Conservation (phyloP, 2,329 filamentous ascomycete species). For the Colletotrichum spinosum region DNA sequence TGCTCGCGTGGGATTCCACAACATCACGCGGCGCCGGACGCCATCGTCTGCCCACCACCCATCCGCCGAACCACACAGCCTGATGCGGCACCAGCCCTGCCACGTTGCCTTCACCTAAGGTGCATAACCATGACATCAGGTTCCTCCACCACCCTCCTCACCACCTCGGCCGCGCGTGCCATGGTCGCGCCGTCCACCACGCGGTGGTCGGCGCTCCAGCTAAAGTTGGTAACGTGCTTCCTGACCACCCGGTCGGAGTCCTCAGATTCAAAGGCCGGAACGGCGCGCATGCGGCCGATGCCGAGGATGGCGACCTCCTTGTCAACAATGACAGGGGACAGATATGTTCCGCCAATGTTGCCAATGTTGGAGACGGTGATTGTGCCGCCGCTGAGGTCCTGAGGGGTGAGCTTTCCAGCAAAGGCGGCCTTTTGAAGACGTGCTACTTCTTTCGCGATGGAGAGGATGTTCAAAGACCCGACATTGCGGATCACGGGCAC, state of each 20-base stretch:
- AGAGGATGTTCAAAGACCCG: constrained; percentile 78
- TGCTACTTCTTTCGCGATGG: constrained; percentile 80
- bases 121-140: constrained; percentile 89
- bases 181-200: constrained; percentile 96
- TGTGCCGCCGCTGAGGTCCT: constrained; percentile 86
- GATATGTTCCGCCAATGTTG: constrained; percentile 91
- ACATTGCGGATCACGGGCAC: constrained; percentile 94
- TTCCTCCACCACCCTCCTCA: constrained; percentile 82
- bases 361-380: constrained; percentile 98
- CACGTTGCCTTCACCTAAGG: constrained; percentile 66
- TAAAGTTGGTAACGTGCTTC: constrained; percentile 88
- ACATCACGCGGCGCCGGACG: constrained; percentile 17
- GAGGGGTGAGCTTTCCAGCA: constrained; percentile 78
- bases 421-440: constrained; percentile 80
- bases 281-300: constrained; percentile 81
- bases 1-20: neutral
- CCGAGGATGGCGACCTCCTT: constrained; percentile 93
- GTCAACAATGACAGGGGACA: constrained; percentile 90
- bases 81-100: neutral
- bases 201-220: constrained; percentile 95
- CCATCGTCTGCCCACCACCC: neutral
- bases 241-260: constrained; percentile 71
- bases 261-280: constrained; percentile 78
- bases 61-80: neutral
- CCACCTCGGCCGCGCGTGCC: constrained; percentile 87